Conservation (phyloP, 352 stramenopile species). For the Phytopythium aichiense region DNA sequence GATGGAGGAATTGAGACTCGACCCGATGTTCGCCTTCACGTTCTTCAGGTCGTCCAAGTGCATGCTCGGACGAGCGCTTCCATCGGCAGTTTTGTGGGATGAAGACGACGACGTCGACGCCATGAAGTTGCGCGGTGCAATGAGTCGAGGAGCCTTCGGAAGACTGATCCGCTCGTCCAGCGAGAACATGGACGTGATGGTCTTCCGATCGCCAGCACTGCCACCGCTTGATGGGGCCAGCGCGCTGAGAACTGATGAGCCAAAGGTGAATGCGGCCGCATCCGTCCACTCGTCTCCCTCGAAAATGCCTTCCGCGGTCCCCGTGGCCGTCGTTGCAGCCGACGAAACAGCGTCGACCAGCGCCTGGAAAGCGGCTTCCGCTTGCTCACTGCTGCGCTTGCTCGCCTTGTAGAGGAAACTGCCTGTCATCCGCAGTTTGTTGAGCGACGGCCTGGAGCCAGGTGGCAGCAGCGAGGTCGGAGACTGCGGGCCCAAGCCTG, state of each 20-base stretch:
- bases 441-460: conserved; percentile 32
- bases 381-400: conserved; percentile 57
- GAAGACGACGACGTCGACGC: conserved; percentile 4
- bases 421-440: conserved; percentile 55
- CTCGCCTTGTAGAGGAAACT: conserved; percentile 71
- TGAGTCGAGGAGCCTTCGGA: conserved; percentile 43
- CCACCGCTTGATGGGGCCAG: conserved; percentile 6
- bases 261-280: conserved; percentile 23
- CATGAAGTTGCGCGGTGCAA: conserved; percentile 41
- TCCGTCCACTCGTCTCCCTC: conserved; percentile 60
- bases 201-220: conserved; percentile 29
- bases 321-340: conserved; percentile 36
- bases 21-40: conserved; percentile 70
- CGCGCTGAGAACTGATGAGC: conserved; percentile 22
- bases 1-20: conserved; percentile 64
- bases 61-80: conserved; percentile 16
- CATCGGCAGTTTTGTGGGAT: conserved; percentile 20
- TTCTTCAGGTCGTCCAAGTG: conserved; percentile 73
- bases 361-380: conserved; percentile 68
- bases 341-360: conserved; percentile 58
- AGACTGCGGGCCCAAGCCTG: conserved; percentile 9
- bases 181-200: conserved; percentile 45
- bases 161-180: conserved; percentile 63
- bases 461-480: conserved; percentile 16
- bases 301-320: conserved; percentile 30